A percentile compares a stretch with the other conserved stretches of the same genome.
These are phyloP conservation scores for Sclerotinia minor DNA, from an alignment of 2,329 filamentous ascomycete genomes.

Conservation along the genomic window DNA sequence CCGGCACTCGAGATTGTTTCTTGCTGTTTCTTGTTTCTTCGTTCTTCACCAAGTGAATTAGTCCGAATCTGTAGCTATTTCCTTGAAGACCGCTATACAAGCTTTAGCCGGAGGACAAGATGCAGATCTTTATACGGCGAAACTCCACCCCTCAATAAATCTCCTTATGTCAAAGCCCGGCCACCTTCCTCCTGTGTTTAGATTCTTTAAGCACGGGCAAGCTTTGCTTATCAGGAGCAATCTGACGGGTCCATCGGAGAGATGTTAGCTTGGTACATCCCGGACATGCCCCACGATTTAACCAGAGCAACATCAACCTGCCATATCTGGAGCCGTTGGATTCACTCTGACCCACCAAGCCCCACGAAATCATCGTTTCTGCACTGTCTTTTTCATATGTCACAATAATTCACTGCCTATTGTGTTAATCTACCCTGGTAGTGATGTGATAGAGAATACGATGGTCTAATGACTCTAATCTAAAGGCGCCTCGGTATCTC, in stretches of 20 bases:
- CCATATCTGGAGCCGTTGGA: slow-evolving; percentile 18
- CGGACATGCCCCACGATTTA: not conserved
- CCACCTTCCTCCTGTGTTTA: slow-evolving; percentile 14
- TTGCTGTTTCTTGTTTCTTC: not conserved
- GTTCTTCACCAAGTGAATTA: slow-evolving; percentile 2
- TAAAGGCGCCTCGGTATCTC: not conserved
- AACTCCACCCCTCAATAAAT: slow-evolving; percentile 6
- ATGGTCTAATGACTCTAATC: not conserved
- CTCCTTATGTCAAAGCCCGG: not conserved
- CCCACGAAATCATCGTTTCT: not conserved
- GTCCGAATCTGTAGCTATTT: not conserved
- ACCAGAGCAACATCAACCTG: slow-evolving; percentile 3
- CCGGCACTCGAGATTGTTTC: slow-evolving; percentile 2
- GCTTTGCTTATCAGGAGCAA: not conserved
- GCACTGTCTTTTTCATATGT: not conserved
- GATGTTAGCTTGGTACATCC: slow-evolving; percentile 6
- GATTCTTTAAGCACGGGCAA: not conserved
- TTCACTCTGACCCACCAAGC: not conserved
- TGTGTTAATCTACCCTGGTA: not conserved
- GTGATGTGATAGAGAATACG: not conserved
- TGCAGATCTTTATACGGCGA: not conserved
- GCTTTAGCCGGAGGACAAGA: not conserved
- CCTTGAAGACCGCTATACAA: not conserved
- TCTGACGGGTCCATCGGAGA: not conserved
- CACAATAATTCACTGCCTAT: not conserved